Evolutionary conservation across 2,329 filamentous ascomycete species (phyloP).

Genomic region (Colletotrichum phormii): DNA sequence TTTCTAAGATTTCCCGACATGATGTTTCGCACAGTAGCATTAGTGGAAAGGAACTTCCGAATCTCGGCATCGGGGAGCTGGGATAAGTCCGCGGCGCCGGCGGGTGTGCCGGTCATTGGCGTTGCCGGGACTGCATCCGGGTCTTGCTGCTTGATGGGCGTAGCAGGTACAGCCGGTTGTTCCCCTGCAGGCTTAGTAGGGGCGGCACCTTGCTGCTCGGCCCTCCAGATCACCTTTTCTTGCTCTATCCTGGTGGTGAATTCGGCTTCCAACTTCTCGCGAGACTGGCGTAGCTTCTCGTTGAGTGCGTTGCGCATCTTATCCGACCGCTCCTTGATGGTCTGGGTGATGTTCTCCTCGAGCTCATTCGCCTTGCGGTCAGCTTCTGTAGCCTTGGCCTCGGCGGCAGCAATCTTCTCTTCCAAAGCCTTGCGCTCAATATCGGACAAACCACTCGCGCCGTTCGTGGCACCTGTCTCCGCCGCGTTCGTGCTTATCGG

Average conservation of each 20-base stretch:
- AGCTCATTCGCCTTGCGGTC: constrained; percentile 73
- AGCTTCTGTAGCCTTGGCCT: constrained; percentile 72
- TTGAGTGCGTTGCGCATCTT: constrained; percentile 77
- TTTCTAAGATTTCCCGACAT: constrained; percentile 74
- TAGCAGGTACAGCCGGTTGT: constrained; percentile 45
- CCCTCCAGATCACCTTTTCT: constrained; percentile 71
- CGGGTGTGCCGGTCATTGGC: constrained; percentile 45
- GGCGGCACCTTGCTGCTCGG: constrained; percentile 56
- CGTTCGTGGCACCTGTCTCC: constrained; percentile 17
- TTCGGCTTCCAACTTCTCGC: constrained; percentile 57
- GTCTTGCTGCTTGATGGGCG: constrained; percentile 53
- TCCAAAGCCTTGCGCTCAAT: constrained; percentile 72
- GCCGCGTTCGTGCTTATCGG: neutral
- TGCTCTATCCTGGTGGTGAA: constrained; percentile 71
- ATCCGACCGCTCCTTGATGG: constrained; percentile 74
- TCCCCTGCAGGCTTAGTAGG: constrained; percentile 37
- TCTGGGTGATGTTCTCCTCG: constrained; percentile 70
- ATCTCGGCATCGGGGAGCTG: constrained; percentile 66
- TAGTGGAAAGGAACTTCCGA: constrained; percentile 66
- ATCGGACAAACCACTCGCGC: constrained; percentile 56
- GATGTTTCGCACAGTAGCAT: constrained; percentile 68
- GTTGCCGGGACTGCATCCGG: constrained; percentile 49
- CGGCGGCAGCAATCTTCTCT: constrained; percentile 65
- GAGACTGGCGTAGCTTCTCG: constrained; percentile 77
- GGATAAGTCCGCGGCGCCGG: constrained; percentile 52